phyloP scores from a whole-genome alignment of 73 alveolate species.

The Paramecium biaurelia region DNA sequence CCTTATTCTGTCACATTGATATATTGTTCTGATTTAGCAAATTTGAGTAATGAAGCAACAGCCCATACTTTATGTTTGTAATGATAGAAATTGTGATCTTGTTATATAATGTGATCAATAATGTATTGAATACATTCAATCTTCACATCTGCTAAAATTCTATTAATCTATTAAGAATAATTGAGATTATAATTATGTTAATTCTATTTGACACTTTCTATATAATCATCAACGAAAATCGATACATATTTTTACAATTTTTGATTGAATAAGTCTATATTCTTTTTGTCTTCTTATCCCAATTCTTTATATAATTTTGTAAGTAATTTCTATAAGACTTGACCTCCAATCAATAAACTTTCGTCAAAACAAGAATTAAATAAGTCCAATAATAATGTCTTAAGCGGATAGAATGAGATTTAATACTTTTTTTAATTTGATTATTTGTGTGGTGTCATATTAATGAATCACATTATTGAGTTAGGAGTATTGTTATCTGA shows the following conservation, averaged over 20 bases:
- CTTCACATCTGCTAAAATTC: not conserved
- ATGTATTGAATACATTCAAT: not conserved
- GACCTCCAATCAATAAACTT: not conserved
- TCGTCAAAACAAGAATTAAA: slow-evolving; percentile 49
- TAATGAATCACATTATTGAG: not conserved
- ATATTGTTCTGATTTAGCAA: not conserved
- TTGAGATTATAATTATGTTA: not conserved
- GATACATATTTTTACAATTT: not conserved
- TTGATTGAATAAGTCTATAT: not conserved
- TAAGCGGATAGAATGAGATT: not conserved
- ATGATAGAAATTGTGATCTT: not conserved
- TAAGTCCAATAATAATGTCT: slow-evolving; percentile 8
- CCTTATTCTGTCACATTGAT: not conserved
- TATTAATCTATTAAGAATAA: not conserved
- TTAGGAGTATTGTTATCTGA: not conserved
- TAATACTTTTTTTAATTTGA: not conserved
- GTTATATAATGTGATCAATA: not conserved
- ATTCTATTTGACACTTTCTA: not conserved
- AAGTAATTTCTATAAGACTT: not conserved
- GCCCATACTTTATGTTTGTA: not conserved
- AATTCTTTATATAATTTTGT: not conserved
- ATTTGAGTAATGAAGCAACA: not conserved
- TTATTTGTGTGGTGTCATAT: not conserved
- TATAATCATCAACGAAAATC: not conserved
- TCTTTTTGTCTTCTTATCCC: not conserved